Evolutionary conservation across 208 protist genomes (phyloP), one percentile per base, ranked within the genome.

Genomic region (Strigomonas culicis): DNA sequence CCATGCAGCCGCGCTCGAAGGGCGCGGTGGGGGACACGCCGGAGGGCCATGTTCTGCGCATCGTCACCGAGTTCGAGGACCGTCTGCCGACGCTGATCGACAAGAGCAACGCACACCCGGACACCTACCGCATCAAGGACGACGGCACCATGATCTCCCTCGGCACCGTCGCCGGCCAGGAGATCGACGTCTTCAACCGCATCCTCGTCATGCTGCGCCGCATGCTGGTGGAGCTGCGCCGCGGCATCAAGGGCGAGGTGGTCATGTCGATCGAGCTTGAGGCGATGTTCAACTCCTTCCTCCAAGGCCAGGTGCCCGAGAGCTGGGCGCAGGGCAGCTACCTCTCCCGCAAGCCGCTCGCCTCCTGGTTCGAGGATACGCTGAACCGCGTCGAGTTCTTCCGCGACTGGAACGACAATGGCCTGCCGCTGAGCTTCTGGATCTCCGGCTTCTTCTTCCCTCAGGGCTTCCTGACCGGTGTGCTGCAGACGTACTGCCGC

Each of bases 381-480:
- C 67, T 96, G 67, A 61, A 61, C 50, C 88, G 97, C 53, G 79
- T 98, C 7, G 79, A 88, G 43, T 99, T 99, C 71, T 95, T 99
- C 66, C 70, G 87, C 0, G 84, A 86, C 44, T 99, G 98, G 97
- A 94, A 97, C 65, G 80, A 97, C 60, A 67, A 97, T 34, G 97
- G 96, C 7, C 57, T 80, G 28, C 98, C 97, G 31, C 70, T 70
- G 22, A 90, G 85, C 50, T 99, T 94, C 79, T 99, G 96, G 96
- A 90, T 99, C 50, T 97, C 96, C 15, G 98, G 98, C 25, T 99
- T 99, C 77, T 99, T 98, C 91, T 99, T 99, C 80, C 97, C 98
- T 7, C 98, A 97, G 61, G 94, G 94, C 30, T 97, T 97, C 66
- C 79, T 97, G 22, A 97, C 94, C 1, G 92, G 83, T 46, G 88